A percentile compares a stretch with the other conserved stretches of the same genome.
phyloP scores from a whole-genome alignment of 768 basidiomycete genomes.

The Tylopilus rubrobrunneus region DNA sequence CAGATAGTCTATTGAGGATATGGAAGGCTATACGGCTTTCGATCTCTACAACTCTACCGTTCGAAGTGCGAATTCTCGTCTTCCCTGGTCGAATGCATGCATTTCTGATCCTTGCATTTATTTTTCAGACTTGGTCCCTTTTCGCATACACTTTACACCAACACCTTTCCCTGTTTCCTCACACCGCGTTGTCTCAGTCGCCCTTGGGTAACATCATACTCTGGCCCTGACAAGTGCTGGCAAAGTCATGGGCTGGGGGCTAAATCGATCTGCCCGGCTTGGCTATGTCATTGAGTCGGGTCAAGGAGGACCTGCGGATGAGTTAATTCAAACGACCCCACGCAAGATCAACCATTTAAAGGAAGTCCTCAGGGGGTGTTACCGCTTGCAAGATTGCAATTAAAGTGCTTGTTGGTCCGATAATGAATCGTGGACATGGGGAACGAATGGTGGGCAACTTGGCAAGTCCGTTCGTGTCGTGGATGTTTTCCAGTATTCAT shows the following conservation, averaged over 20 bases:
- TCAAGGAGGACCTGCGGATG: constrained; percentile 48
- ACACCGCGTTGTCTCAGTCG: constrained; percentile 59
- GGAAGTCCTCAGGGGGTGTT: constrained; percentile 71
- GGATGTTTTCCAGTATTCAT: neutral
- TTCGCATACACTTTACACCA: too few species aligned
- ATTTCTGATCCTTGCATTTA: too few species aligned
- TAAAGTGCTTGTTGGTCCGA: constrained; percentile 87
- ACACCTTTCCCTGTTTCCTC: constrained; percentile 37
- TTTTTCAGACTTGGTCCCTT: too few species aligned
- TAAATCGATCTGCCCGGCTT: constrained; percentile 85
- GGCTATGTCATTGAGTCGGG: constrained; percentile 75
- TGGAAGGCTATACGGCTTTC: too few species aligned
- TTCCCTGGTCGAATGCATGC: too few species aligned
- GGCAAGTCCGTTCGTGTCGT: constrained; percentile 41
- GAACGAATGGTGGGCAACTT: constrained; percentile 88
- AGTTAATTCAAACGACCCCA: constrained; percentile 73
- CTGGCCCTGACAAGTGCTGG: constrained; percentile 77
- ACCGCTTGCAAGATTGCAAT: constrained; percentile 85
- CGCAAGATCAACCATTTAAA: constrained; percentile 74
- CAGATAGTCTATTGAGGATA: too few species aligned
- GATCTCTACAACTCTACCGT: too few species aligned
- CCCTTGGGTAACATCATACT: constrained; percentile 93
- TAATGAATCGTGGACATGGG: constrained; percentile 79
- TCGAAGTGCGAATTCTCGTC: too few species aligned
- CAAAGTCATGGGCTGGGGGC: constrained; percentile 86